Conservation (phyloP, 2,329 filamentous ascomycete species). For the Claviceps cyperi region DNA sequence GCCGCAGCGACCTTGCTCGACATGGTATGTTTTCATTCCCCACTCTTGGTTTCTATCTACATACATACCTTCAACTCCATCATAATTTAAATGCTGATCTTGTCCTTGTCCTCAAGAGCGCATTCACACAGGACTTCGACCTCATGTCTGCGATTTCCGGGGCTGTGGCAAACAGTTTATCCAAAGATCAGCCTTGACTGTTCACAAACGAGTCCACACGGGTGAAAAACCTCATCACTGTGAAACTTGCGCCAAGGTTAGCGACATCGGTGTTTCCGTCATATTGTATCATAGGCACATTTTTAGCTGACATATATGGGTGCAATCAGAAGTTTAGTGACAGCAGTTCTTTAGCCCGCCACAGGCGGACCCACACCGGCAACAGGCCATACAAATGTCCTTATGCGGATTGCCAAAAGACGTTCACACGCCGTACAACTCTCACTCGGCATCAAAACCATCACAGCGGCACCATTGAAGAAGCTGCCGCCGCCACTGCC, state of each 20-base stretch:
- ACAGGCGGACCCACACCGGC: slow-evolving; percentile 88
- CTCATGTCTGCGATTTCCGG: slow-evolving; percentile 81
- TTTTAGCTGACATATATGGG: background rate
- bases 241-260: slow-evolving; percentile 88
- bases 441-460: slow-evolving; percentile 92
- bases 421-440: slow-evolving; percentile 89
- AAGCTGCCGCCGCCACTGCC: slow-evolving; percentile 77
- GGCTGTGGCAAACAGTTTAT: slow-evolving; percentile 94
- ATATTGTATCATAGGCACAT: background rate
- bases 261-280: slow-evolving; percentile 11
- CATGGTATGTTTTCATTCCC: slow-evolving; percentile 53
- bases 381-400: slow-evolving; percentile 96
- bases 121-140: slow-evolving; percentile 82
- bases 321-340: slow-evolving; percentile 73
- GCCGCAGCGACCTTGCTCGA: slow-evolving; percentile 82
- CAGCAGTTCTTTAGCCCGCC: slow-evolving; percentile 82
- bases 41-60: background rate
- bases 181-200: slow-evolving; percentile 85
- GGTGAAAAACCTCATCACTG: slow-evolving; percentile 98
- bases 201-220: slow-evolving; percentile 89
- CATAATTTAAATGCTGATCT: background rate
- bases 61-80: too few relatives aligned
- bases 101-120: slow-evolving; percentile 50
- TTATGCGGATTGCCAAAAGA: slow-evolving; percentile 95
- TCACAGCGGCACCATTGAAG: slow-evolving; percentile 88